Evolutionary conservation across 2,329 filamentous ascomycete genomes (phyloP).

Genomic region (Colletotrichum tabaci): DNA sequence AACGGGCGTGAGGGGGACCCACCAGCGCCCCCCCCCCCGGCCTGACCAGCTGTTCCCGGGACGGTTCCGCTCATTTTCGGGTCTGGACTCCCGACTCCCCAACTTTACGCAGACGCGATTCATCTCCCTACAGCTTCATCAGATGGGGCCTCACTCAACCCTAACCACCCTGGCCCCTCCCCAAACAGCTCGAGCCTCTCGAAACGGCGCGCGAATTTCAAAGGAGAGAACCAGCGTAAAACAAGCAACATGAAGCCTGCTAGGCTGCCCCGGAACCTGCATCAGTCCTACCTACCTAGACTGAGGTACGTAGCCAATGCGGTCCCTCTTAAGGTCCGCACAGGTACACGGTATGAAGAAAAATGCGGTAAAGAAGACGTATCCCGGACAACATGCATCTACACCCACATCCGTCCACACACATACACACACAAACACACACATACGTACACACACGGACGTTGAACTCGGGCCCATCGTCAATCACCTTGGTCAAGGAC

Average conservation of each 20-base stretch:
- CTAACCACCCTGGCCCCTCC: no score
- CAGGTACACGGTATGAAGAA: no score
- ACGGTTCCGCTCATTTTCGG: slow-evolving; percentile 31
- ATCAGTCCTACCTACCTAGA: no score
- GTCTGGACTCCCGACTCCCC: slow-evolving; percentile 1
- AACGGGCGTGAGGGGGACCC: background rate
- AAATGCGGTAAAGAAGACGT: background rate
- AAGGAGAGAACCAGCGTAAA: no score
- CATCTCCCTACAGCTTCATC: slow-evolving; percentile 25
- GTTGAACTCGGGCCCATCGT: slow-evolving; percentile 1
- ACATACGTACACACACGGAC: slow-evolving; percentile 5
- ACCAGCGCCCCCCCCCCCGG: background rate
- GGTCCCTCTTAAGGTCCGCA: no score
- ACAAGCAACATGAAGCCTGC: no score
- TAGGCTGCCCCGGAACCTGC: no score
- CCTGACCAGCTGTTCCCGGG: slow-evolving; percentile 26
- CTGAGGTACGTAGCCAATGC: no score
- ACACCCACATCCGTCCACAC: background rate
- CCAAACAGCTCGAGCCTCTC: background rate
- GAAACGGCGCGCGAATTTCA: slow-evolving; percentile 1
- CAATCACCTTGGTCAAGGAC: background rate
- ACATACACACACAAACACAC: background rate
- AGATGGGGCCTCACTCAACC: background rate
- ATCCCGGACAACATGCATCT: background rate
- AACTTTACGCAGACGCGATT: slow-evolving; percentile 24